Evolutionary conservation across 768 basidiomycete species (phyloP).

Genomic region (Polyporus arcularius): DNA sequence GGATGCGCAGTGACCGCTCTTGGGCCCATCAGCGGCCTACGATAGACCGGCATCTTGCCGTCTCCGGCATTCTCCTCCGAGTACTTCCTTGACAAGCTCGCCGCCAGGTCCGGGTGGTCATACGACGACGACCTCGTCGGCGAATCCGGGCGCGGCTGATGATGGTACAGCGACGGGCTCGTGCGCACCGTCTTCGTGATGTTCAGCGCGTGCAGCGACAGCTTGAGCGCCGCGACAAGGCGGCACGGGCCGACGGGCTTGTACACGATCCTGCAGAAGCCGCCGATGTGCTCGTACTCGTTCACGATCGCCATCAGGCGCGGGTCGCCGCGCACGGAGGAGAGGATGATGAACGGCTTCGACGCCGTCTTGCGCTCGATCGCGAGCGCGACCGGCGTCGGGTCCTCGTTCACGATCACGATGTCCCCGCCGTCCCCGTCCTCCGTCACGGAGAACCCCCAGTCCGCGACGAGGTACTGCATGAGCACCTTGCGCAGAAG

Average conservation of each 20-base stretch:
- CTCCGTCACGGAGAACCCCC: constrained; percentile 61
- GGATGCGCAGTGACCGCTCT: constrained; percentile 54
- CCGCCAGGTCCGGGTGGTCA: constrained; percentile 2
- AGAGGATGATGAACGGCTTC: constrained; percentile 76
- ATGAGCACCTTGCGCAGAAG: constrained; percentile 63
- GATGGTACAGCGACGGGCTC: constrained; percentile 7
- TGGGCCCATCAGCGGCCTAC: constrained; percentile 55
- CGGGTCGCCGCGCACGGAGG: constrained; percentile 68
- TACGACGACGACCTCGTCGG: constrained; percentile 8
- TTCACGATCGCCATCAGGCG: constrained; percentile 60
- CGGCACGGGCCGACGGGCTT: constrained; percentile 88
- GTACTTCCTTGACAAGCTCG: constrained; percentile 37
- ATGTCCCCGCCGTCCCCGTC: constrained; percentile 62
- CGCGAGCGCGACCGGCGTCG: constrained; percentile 54
- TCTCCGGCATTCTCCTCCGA: constrained; percentile 44
- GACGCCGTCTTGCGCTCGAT: constrained; percentile 56
- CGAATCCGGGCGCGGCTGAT: neutral
- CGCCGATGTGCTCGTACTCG: constrained; percentile 79
- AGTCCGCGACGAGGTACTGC: constrained; percentile 73
- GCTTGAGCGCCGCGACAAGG: constrained; percentile 64
- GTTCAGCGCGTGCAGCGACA: constrained; percentile 57
- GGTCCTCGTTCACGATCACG: constrained; percentile 80
- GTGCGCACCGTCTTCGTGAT: constrained; percentile 42
- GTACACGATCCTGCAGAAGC: constrained; percentile 85
- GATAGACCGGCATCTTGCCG: constrained; percentile 5